A percentile compares a stretch with the other conserved stretches of the same genome.
Conservation (phyloP, 2,329 filamentous ascomycete genomes). For the Monosporascus sp. region DNA sequence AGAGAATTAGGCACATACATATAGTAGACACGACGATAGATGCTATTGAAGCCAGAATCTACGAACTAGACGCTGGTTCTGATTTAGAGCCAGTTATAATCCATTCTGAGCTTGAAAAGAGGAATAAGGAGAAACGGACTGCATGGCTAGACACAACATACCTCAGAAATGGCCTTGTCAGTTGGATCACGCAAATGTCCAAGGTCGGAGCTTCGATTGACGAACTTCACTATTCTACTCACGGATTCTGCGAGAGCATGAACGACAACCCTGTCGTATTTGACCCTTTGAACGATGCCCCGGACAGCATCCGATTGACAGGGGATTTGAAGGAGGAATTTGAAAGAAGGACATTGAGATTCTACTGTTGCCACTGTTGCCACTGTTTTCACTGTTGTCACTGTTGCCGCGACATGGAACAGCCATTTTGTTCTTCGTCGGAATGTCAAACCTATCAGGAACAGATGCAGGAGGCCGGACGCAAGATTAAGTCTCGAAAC, state of each 20-base stretch:
- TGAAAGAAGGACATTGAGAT: background rate
- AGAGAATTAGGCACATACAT: constrained; percentile 17
- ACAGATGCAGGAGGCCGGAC: constrained; percentile 3
- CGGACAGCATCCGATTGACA: no score
- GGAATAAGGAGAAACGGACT: constrained; percentile 10
- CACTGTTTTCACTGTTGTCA: background rate
- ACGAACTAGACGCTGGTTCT: constrained; percentile 9
- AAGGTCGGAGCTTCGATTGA: constrained; percentile 13
- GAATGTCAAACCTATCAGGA: background rate
- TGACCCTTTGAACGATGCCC: no score
- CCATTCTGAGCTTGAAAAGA: background rate
- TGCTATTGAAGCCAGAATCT: constrained; percentile 17
- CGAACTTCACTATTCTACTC: constrained; percentile 5
- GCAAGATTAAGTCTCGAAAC: constrained; percentile 14
- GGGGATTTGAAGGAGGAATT: no score
- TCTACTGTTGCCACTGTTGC: no score
- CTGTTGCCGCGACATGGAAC: background rate
- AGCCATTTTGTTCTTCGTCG: background rate
- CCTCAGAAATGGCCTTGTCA: constrained; percentile 18
- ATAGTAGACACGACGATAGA: constrained; percentile 14
- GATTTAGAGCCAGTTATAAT: constrained; percentile 2
- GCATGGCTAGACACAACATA: constrained; percentile 21
- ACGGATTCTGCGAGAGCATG: background rate
- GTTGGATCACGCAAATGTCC: constrained; percentile 18
- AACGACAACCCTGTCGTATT: background rate